Conservation (phyloP, 495 filamentous ascomycete species). For the Podospora anserina region DNA sequence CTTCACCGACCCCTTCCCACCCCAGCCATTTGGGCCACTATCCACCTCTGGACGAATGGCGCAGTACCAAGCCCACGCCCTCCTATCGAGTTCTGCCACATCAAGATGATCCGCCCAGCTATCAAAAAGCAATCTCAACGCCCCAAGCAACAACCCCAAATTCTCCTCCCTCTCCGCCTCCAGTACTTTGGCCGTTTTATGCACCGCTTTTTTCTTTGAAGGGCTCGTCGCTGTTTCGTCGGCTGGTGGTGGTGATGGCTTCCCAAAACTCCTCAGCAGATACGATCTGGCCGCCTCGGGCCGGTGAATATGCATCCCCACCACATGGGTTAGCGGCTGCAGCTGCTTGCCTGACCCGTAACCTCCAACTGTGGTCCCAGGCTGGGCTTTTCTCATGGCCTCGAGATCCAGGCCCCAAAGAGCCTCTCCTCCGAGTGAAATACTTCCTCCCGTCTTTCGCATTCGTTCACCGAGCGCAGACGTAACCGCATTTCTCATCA, state of each 20-base stretch:
- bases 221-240: slow-evolving; percentile 6
- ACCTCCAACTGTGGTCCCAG: slow-evolving; percentile 24
- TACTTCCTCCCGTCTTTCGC: slow-evolving; percentile 40
- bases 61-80: slow-evolving; percentile 79
- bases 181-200: slow-evolving; percentile 43
- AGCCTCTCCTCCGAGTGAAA: slow-evolving; percentile 46
- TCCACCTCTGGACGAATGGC: slow-evolving; percentile 70
- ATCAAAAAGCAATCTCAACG: slow-evolving; percentile 63
- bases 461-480: slow-evolving; percentile 47
- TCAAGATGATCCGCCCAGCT: slow-evolving; percentile 63
- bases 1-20: slow-evolving; percentile 68
- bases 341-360: slow-evolving; percentile 20
- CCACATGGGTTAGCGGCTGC: slow-evolving; percentile 25
- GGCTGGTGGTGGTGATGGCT: slow-evolving; percentile 8
- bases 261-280: slow-evolving; percentile 59
- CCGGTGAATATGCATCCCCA: slow-evolving; percentile 62
- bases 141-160: slow-evolving; percentile 60
- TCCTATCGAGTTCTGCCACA: slow-evolving; percentile 62
- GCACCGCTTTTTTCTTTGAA: slow-evolving; percentile 37
- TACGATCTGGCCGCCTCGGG: slow-evolving; percentile 61
- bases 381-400: slow-evolving; percentile 44
- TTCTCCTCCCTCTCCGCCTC: slow-evolving; percentile 62
- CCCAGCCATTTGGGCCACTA: slow-evolving; percentile 71
- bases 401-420: slow-evolving; percentile 81
- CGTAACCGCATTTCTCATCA: slow-evolving; percentile 50